These are phyloP conservation scores for Geoglossum glabrum DNA, from an alignment of 495 filamentous ascomycete genomes.

Conservation along the genomic window DNA sequence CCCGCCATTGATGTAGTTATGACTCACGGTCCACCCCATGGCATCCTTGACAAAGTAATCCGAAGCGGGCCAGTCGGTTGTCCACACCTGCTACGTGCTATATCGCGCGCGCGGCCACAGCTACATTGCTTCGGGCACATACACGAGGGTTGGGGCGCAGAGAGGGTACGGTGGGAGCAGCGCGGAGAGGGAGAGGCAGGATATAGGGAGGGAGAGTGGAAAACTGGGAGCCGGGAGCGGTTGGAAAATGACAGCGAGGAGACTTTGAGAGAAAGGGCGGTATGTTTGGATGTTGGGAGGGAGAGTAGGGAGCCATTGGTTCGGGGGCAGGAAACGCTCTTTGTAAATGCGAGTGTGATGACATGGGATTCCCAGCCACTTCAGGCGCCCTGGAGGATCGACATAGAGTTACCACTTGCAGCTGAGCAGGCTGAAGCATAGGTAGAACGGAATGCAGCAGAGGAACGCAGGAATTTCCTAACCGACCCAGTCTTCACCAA, in stretches of 20 bases:
- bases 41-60: conserved; percentile 30
- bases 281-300: conserved; percentile 24
- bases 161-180: conserved; percentile 32
- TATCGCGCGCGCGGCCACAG: conserved; percentile 30
- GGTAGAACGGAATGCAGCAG: too few species aligned
- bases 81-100: conserved; percentile 31
- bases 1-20: conserved; percentile 41
- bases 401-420: conserved; percentile 34
- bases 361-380: conserved; percentile 26
- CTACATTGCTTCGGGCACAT: conserved; percentile 61
- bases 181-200: conserved; percentile 9
- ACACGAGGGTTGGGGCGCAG: conserved; percentile 55
- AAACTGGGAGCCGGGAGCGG: conserved; percentile 17
- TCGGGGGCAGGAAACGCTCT: conserved; percentile 36
- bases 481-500: too few species aligned
- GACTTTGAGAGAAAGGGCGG: conserved; percentile 23
- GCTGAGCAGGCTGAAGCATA: not conserved
- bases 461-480: too few species aligned
- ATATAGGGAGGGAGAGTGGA: conserved; percentile 9
- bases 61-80: conserved; percentile 29
- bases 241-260: conserved; percentile 20
- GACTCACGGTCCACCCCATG: conserved; percentile 52
- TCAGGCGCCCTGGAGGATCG: conserved; percentile 43
- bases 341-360: conserved; percentile 18
- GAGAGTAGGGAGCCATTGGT: conserved; percentile 17